Percentiles rank a stretch among this genome's conserved stretches.
phyloP scores from a whole-genome alignment of 371 early-diverging fungal genomes.

The Mucor sp. region DNA sequence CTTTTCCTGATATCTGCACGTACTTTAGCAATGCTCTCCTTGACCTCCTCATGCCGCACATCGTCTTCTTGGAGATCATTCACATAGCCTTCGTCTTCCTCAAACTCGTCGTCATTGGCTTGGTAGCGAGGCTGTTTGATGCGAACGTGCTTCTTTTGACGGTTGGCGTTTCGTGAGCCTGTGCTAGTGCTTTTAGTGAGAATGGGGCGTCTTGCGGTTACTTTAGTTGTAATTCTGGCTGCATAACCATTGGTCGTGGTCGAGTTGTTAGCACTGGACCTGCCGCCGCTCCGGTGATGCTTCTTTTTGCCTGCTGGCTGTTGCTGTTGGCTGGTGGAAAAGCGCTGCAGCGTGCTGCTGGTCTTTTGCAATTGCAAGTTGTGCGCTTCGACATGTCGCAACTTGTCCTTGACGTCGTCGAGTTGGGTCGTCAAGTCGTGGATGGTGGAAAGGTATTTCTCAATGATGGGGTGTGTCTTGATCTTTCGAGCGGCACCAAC shows the following conservation, averaged over 20 bases:
- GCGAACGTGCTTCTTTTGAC: conserved; percentile 8
- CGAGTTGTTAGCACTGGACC: conserved; percentile 6
- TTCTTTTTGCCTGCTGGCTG: conserved; percentile 1
- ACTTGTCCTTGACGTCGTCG: conserved; percentile 42
- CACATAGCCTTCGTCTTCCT: conserved; percentile 27
- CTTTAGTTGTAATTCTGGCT: conserved; percentile 22
- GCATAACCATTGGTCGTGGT: conserved; percentile 16
- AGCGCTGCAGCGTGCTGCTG: conserved; percentile 9
- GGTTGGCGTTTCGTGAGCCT: background rate
- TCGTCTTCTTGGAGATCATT: conserved; percentile 34
- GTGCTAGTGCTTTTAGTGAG: conserved; percentile 26
- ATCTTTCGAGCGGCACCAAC: conserved; percentile 8
- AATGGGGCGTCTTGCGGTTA: conserved; percentile 14
- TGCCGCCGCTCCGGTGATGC: background rate
- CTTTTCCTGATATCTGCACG: conserved; percentile 64
- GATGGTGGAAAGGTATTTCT: conserved; percentile 55
- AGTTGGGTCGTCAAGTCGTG: conserved; percentile 53
- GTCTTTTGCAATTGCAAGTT: background rate
- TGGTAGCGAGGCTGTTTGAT: background rate
- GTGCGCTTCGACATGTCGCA: conserved; percentile 26
- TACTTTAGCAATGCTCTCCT: conserved; percentile 63
- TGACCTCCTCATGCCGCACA: conserved; percentile 46
- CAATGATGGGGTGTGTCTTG: conserved; percentile 54
- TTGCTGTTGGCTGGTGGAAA: conserved; percentile 3
- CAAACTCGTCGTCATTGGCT: conserved; percentile 5